A percentile compares a stretch with the other conserved stretches of the same genome.
These are phyloP conservation scores for Albifimbria verrucaria DNA, from an alignment of 2,329 filamentous ascomycete genomes.

Conservation along the genomic window DNA sequence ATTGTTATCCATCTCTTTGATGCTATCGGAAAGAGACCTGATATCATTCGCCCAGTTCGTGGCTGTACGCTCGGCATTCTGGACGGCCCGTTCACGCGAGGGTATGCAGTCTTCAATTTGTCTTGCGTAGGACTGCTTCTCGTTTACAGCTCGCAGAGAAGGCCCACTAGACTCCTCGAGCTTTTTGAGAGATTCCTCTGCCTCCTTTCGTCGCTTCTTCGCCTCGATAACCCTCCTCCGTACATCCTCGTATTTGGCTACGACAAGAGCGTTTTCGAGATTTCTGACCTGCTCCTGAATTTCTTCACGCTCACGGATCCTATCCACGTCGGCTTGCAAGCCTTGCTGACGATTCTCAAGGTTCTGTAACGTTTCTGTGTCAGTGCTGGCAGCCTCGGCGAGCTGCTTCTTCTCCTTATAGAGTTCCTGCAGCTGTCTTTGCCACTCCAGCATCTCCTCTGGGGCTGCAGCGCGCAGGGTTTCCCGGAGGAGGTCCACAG, in stretches of 20 bases:
- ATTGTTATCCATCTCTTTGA: constrained; percentile 40
- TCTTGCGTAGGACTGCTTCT: constrained; percentile 65
- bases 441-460: constrained; percentile 74
- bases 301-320: constrained; percentile 70
- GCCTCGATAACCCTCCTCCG: constrained; percentile 44
- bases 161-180: constrained; percentile 63
- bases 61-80: constrained; percentile 49
- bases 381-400: constrained; percentile 53
- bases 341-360: constrained; percentile 71
- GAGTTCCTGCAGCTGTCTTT: constrained; percentile 68
- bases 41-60: constrained; percentile 40
- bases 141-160: constrained; percentile 63
- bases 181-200: constrained; percentile 53
- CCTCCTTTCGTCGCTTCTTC: constrained; percentile 52
- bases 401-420: constrained; percentile 65
- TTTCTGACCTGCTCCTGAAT: constrained; percentile 62
- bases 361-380: constrained; percentile 61
- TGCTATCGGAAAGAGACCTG: constrained; percentile 28
- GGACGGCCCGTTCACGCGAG: constrained; percentile 52
- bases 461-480: constrained; percentile 87
- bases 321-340: constrained; percentile 78
- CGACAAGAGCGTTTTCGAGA: constrained; percentile 62
- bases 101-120: constrained; percentile 54
- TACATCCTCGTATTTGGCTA: constrained; percentile 61
- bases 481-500: constrained; percentile 76